These are phyloP conservation scores for Hygrophila difformis DNA, from an alignment of 257 asterid genomes.

Conservation along the genomic window DNA sequence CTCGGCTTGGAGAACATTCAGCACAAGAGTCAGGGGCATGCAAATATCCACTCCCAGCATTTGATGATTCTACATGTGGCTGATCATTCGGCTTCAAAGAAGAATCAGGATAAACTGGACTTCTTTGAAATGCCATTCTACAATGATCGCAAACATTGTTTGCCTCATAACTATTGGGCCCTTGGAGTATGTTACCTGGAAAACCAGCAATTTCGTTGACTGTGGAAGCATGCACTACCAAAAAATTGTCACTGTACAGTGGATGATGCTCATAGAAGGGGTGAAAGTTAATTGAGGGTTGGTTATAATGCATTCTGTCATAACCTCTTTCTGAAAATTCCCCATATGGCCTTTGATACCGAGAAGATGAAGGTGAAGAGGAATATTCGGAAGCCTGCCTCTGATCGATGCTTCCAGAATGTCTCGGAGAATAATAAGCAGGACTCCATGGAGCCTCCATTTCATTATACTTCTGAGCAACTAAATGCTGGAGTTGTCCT, in stretches of 20 bases:
- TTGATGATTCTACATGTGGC: constrained; percentile 41
- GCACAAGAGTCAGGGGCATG: constrained; percentile 48
- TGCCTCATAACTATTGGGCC: constrained; percentile 47
- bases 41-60: constrained; percentile 56
- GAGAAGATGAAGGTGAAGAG: constrained; percentile 77
- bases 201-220: constrained; percentile 52
- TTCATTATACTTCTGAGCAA: constrained; percentile 58
- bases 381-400: constrained; percentile 61
- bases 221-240: constrained; percentile 39
- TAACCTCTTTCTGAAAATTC: constrained; percentile 30
- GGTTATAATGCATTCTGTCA: constrained; percentile 39
- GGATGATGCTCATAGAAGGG: constrained; percentile 53
- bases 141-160: constrained; percentile 62
- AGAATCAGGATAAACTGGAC: constrained; percentile 50
- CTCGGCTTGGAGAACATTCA: constrained; percentile 72
- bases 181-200: constrained; percentile 64
- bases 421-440: constrained; percentile 84
- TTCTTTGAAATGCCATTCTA: constrained; percentile 48
- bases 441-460: constrained; percentile 99
- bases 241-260: constrained; percentile 52
- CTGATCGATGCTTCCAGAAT: constrained; percentile 52
- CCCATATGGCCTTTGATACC: constrained; percentile 47
- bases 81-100: constrained; percentile 56
- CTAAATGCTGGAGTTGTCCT: constrained; percentile 54
- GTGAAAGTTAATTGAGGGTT: constrained; percentile 37